A percentile compares a stretch with the other conserved stretches of the same genome.
phyloP scores from a whole-genome alignment of 73 alveolate genomes.

The Paramecium biaurelia region DNA sequence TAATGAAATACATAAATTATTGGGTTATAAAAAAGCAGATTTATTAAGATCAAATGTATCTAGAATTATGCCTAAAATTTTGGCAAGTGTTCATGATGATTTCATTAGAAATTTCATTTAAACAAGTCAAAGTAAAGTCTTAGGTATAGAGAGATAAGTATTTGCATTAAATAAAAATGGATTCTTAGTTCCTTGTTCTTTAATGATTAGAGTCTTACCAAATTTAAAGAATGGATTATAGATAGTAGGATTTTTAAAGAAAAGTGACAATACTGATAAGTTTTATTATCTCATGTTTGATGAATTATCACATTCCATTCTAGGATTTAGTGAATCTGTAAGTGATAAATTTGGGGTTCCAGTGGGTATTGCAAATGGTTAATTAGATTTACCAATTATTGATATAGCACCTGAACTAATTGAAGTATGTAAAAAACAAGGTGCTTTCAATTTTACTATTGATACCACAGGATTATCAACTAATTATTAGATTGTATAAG shows the following conservation, averaged over 20 bases:
- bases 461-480: background rate
- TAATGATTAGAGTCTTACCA: constrained; percentile 59
- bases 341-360: constrained; percentile 49
- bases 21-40: constrained; percentile 56
- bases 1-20: constrained; percentile 33
- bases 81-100: constrained; percentile 59
- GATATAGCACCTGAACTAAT: background rate
- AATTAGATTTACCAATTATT: constrained; percentile 8
- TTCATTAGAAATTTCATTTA: constrained; percentile 38
- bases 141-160: constrained; percentile 56
- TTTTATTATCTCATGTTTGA: constrained; percentile 7
- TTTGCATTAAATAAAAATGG: constrained; percentile 46
- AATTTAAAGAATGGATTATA: constrained; percentile 49
- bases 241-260: constrained; percentile 54
- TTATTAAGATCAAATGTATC: constrained; percentile 38
- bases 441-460: background rate
- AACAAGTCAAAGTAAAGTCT: constrained; percentile 53
- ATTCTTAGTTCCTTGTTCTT: constrained; percentile 52
- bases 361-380: constrained; percentile 33
- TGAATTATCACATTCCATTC: constrained; percentile 34
- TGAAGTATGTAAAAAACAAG: background rate
- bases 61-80: constrained; percentile 60
- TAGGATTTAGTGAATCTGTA: constrained; percentile 46
- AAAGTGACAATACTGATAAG: constrained; percentile 18
- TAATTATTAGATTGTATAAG: background rate